Base-by-base conservation (phyloP, 2,329 filamentous ascomycete species). In the Colletotrichum sublineola region DNA sequence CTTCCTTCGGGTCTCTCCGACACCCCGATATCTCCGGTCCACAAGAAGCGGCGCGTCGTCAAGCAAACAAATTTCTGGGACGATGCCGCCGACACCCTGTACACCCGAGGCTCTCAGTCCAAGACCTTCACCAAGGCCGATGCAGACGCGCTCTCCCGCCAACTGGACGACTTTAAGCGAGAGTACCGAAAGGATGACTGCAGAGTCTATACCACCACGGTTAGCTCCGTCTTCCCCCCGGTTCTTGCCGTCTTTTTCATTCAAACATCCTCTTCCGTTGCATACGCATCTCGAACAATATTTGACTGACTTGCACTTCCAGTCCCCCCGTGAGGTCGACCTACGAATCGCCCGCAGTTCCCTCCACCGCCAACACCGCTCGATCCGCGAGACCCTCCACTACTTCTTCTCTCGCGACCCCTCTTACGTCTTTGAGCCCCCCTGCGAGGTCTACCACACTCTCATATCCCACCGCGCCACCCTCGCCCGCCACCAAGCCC, bases 241-340 rank as follows among this genome's bases (percentile, higher is more conserved):
- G 14, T 33, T 29, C 3, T 33, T 11, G 12, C 3, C 18, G 1
- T 20, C 3, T 7, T 8, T 36, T 5, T 1, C 11, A 15, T 5
- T 15, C 12, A 20, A 14, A 50, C 11, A 29, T 5, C 5, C 2
- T 15, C 12, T 24, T 18, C 5, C 12, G 24, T 14, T 12, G 5
- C 40, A 5, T 18, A 14, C 24, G 5, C 40, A 15, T 18, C 40
- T 44, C 15, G 15, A 18, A 7, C 5, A 14, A n/a, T 3, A 2
- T 7, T 18, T 5, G 46, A 40, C 63, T 65, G 29, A 65, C 38
- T 24, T 15, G 2, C 14, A 0, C 14, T 2, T 6, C 11, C 20
- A 68, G 66, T 33, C 58, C 15, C 31, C 57, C 11, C 46, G 38
- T 24, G 58, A 68, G 2, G 4, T 63, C 8, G 66, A 68, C 5